phyloP scores from a whole-genome alignment of 2,329 filamentous ascomycete species.

The Colletotrichum nymphaeae region DNA sequence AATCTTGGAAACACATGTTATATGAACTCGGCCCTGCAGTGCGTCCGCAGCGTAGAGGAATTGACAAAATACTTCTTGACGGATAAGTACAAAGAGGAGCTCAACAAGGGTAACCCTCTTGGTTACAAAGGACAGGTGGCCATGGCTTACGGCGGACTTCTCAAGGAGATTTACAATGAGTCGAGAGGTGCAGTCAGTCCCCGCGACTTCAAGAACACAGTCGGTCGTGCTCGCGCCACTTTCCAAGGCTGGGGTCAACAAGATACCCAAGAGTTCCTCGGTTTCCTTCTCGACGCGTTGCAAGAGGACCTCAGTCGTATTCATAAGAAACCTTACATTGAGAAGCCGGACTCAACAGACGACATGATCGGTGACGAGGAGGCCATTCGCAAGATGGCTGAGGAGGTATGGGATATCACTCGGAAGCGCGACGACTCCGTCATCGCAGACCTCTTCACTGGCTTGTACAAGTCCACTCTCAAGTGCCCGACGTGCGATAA shows the following conservation, averaged over 20 bases:
- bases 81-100: constrained; percentile 78
- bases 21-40: constrained; percentile 98
- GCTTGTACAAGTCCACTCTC: constrained; percentile 98
- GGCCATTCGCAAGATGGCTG: constrained; percentile 85
- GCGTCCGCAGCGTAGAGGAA: constrained; percentile 92
- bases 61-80: constrained; percentile 90
- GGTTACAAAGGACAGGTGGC: constrained; percentile 89
- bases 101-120: constrained; percentile 88
- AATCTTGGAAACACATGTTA: constrained; percentile 99
- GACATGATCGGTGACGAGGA: constrained; percentile 88
- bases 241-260: constrained; percentile 97
- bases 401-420: constrained; percentile 91
- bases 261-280: constrained; percentile 96
- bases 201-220: constrained; percentile 82
- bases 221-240: constrained; percentile 83
- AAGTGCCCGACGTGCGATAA: constrained; percentile 92
- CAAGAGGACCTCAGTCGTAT: constrained; percentile 96
- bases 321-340: constrained; percentile 95
- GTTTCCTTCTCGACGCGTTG: constrained; percentile 92
- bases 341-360: constrained; percentile 97
- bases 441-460: constrained; percentile 94
- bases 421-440: constrained; percentile 94
- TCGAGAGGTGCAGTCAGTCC: constrained; percentile 79
- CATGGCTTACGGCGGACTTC: constrained; percentile 80
- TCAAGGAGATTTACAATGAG: constrained; percentile 83